Evolutionary conservation across 352 stramenopile genomes (phyloP), one percentile per base, ranked within the genome.

Genomic region (Pythium phragmiticola): DNA sequence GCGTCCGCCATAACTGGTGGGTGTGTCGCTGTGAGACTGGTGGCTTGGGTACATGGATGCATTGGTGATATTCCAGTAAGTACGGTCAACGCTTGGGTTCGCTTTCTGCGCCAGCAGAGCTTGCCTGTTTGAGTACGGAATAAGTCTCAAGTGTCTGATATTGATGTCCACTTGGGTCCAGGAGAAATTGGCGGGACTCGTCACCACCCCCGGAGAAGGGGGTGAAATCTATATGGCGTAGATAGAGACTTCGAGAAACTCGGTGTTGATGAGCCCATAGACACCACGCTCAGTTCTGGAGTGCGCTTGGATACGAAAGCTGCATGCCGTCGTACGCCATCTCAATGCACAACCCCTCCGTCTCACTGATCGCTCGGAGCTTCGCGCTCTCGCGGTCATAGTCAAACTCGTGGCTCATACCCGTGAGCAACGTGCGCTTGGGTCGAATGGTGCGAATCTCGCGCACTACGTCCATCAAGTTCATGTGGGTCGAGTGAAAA

Each of bases 401-500:
- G 65, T 96, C 85, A 51, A 95, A 90, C 17, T 89, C 74, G 57
- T 96, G 88, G 57, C 83, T 88, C 83, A 96, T 95, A 36, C 88
- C 88, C 14, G 87, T 92, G 41, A 96, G 80, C 54, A 90, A 69
- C 56, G 83, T 92, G 42, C 71, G 80, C 65, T 80, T 83, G 8
- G 88, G 87, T 12, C 78, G 79, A 41, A 94, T 80, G 21, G 65
- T 70, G 17, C 66, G 70, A 57, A 94, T 83, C 52, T 91, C 78
- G 19, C 74, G 64, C 11, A 94, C 56, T 23, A 89, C 86, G 50
- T 91, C 79, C 39, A 76, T 34, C 51, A 95, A 63, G 53, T 89
- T 95, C 82, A 96, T 92, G 73, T 96, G 88, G 47, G 87, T 96
- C 50, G 73, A 82, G 64, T 96, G 88, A 43, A 71, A 87, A 50